phyloP scores from a whole-genome alignment of 352 stramenopile genomes.

The Globisporangium megalacanthum region DNA sequence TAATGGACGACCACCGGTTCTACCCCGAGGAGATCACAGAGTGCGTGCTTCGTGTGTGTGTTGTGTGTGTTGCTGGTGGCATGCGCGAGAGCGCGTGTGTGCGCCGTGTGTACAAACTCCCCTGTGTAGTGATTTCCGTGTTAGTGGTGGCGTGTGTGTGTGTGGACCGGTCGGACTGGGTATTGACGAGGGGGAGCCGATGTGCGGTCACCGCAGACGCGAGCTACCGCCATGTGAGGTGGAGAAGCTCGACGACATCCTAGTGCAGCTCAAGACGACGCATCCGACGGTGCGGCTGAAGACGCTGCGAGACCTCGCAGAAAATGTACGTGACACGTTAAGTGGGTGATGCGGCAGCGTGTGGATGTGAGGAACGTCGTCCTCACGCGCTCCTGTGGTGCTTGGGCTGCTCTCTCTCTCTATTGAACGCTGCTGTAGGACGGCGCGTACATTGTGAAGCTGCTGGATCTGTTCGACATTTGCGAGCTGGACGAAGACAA shows the following conservation, averaged over 20 bases:
- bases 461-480: constrained; percentile 71
- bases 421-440: constrained; percentile 26
- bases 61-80: constrained; percentile 1
- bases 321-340: constrained; percentile 27
- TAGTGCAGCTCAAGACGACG: constrained; percentile 53
- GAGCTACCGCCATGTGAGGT: constrained; percentile 62
- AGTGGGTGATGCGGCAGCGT: not conserved
- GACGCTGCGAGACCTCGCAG: constrained; percentile 39
- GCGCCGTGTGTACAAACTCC: too few species aligned
- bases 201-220: constrained; percentile 17
- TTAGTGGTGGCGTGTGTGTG: not conserved
- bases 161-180: not conserved
- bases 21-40: constrained; percentile 52
- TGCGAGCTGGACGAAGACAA: constrained; percentile 62
- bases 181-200: too few species aligned
- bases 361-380: not conserved
- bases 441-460: constrained; percentile 65
- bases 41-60: constrained; percentile 21
- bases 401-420: too few species aligned
- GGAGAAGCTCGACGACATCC: constrained; percentile 59
- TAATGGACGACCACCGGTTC: constrained; percentile 38
- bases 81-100: too few species aligned
- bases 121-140: too few species aligned
- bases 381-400: not conserved
- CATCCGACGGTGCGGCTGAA: constrained; percentile 49